Conservation (phyloP, 257 asterid species). For the Solanum chaucha region DNA sequence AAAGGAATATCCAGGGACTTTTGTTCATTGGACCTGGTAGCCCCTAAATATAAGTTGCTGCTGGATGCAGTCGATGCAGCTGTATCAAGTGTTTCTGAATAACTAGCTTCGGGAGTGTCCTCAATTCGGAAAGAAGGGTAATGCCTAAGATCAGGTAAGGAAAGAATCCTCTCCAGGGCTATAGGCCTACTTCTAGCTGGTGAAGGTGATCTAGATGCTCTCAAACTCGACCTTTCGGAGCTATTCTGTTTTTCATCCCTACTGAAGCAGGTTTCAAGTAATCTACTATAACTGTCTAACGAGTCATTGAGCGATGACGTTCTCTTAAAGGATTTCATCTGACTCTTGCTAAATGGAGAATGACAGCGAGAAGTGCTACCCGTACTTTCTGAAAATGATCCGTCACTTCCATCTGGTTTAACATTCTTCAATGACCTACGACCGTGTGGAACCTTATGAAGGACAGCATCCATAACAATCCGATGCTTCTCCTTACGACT, state of each 20-base stretch:
- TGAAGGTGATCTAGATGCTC: constrained; percentile 6
- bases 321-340: constrained; percentile 18
- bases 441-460: constrained; percentile 63
- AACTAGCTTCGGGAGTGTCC: constrained; percentile 15
- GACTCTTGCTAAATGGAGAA: constrained; percentile 7
- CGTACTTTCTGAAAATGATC: not conserved
- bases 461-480: constrained; percentile 60
- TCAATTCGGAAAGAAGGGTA: constrained; percentile 32
- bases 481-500: constrained; percentile 56
- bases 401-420: constrained; percentile 6
- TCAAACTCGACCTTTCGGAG: constrained; percentile 18
- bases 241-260: constrained; percentile 25
- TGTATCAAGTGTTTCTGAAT: constrained; percentile 1
- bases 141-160: constrained; percentile 66
- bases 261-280: constrained; percentile 22
- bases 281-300: constrained; percentile 32
- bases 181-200: constrained; percentile 8
- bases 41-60: not conserved
- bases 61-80: not conserved
- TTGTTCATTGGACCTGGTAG: constrained; percentile 8
- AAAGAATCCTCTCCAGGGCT: constrained; percentile 42
- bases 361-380: not conserved
- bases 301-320: constrained; percentile 50
- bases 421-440: constrained; percentile 16
- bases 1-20: not conserved